These are phyloP conservation scores for Naganishia cerealis DNA, from an alignment of 1,284 basidiomycete species.

Conservation along the genomic window DNA sequence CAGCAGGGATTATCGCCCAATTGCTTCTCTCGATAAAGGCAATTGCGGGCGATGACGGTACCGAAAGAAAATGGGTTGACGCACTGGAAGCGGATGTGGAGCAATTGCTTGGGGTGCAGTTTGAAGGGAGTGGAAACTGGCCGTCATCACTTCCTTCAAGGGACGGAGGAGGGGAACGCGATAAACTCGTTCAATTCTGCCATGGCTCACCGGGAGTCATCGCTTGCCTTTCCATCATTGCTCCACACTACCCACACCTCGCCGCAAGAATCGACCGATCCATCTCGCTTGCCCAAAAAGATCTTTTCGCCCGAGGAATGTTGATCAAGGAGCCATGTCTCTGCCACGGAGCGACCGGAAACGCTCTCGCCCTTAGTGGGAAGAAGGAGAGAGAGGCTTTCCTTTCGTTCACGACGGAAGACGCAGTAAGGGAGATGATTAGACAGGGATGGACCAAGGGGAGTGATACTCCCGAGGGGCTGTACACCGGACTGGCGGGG, in stretches of 20 bases:
- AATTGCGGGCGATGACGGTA: neutral
- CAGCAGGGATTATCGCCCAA: conserved; percentile 11
- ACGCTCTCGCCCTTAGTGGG: conserved; percentile 2
- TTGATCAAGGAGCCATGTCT: conserved; percentile 24
- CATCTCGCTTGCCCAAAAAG: neutral
- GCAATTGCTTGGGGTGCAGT: neutral
- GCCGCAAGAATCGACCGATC: neutral
- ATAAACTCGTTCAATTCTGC: conserved; percentile 24
- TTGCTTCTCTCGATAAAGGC: conserved; percentile 9
- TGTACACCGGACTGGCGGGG: conserved; percentile 21
- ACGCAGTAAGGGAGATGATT: neutral
- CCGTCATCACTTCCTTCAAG: conserved; percentile 2
- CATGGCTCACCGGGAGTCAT: conserved; percentile 24
- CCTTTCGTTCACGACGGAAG: conserved; percentile 2
- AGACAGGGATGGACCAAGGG: neutral
- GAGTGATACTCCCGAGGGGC: conserved; percentile 11
- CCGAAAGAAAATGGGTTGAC: neutral
- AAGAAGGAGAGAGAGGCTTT: neutral
- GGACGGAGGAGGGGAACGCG: neutral
- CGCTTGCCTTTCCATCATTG: conserved; percentile 3
- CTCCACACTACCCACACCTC: conserved; percentile 1
- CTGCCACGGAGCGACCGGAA: conserved; percentile 20
- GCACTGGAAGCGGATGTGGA: conserved; percentile 3
- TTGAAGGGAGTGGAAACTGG: conserved; percentile 11
- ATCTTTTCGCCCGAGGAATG: conserved; percentile 8